phyloP scores from a whole-genome alignment of 257 asterid genomes.

The Agastache rugosa region DNA sequence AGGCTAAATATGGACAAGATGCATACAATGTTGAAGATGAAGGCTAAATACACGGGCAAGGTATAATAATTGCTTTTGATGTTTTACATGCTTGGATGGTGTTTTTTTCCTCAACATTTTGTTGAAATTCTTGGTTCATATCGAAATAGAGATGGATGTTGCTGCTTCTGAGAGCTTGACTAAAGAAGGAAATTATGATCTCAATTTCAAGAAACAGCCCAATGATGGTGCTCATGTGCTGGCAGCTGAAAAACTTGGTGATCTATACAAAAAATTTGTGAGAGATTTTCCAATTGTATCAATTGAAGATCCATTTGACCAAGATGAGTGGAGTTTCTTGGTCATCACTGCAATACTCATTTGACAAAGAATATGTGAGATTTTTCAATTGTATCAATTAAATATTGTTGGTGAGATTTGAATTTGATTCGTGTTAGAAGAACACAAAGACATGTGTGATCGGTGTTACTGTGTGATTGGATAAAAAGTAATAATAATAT shows the following conservation, averaged over 20 bases:
- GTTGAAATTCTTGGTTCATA: slow-evolving; percentile 53
- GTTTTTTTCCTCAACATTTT: slow-evolving; percentile 23
- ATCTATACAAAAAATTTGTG: slow-evolving; percentile 78
- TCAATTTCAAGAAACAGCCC: slow-evolving; percentile 95
- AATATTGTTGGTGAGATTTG: no score
- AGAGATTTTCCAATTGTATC: slow-evolving; percentile 94
- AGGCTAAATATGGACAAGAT: slow-evolving; percentile 96
- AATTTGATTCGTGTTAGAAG: no score
- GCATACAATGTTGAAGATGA: slow-evolving; percentile 99
- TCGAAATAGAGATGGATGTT: slow-evolving; percentile 97
- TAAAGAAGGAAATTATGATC: slow-evolving; percentile 85
- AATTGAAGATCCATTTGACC: slow-evolving; percentile 97
- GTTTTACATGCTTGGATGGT: slow-evolving; percentile 3
- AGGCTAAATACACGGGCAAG: slow-evolving; percentile 97
- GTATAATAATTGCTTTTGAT: slow-evolving; percentile 38
- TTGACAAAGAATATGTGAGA: no score
- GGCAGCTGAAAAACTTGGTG: slow-evolving; percentile 72
- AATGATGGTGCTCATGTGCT: slow-evolving; percentile 95
- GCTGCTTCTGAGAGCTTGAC: slow-evolving; percentile 96
- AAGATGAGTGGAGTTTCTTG: no score
- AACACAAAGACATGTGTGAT: no score
- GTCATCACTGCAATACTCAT: no score
- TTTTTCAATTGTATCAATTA: no score
- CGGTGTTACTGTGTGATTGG: no score
- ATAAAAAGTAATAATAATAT: no score